A percentile compares a stretch with the other conserved stretches of the same genome.
Conservation (phyloP, 202 grass and related monocot species). For the Carex arenaria region DNA sequence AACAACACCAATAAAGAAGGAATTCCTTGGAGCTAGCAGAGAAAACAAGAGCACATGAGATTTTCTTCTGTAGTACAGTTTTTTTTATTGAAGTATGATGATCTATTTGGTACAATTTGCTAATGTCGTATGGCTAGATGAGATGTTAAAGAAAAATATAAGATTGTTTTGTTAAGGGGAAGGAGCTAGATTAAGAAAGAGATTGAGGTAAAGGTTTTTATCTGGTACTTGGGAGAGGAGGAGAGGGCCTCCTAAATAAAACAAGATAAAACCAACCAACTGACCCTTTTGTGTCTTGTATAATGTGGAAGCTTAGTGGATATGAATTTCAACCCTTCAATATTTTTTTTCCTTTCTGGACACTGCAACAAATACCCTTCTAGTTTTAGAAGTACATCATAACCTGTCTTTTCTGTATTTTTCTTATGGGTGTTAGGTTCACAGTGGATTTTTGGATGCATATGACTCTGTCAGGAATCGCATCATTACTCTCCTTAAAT, state of each 20-base stretch:
- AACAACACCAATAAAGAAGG: background rate
- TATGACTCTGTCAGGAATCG: constrained; percentile 91
- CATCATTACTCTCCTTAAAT: constrained; percentile 62
- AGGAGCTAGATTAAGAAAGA: background rate
- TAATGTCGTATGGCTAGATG: too few species aligned
- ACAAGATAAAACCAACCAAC: background rate
- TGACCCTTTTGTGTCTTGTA: background rate
- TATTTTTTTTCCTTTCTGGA: background rate
- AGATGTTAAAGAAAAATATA: too few species aligned
- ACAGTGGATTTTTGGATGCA: constrained; percentile 88
- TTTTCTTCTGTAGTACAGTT: background rate
- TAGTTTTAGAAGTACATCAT: constrained; percentile 1
- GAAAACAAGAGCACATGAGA: background rate
- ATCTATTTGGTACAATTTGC: background rate
- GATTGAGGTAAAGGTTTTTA: background rate
- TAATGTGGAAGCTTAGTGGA: background rate
- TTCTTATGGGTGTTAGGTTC: constrained; percentile 59
- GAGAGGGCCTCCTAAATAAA: background rate
- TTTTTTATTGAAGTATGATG: background rate
- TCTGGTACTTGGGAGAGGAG: background rate
- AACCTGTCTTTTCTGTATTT: constrained; percentile 24
- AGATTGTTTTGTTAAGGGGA: background rate
- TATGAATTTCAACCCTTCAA: background rate
- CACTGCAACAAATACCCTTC: background rate
- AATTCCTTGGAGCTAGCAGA: background rate